Base-by-base conservation (phyloP, 1,284 basidiomycete genomes). In the Vanrija pseudolonga region DNA sequence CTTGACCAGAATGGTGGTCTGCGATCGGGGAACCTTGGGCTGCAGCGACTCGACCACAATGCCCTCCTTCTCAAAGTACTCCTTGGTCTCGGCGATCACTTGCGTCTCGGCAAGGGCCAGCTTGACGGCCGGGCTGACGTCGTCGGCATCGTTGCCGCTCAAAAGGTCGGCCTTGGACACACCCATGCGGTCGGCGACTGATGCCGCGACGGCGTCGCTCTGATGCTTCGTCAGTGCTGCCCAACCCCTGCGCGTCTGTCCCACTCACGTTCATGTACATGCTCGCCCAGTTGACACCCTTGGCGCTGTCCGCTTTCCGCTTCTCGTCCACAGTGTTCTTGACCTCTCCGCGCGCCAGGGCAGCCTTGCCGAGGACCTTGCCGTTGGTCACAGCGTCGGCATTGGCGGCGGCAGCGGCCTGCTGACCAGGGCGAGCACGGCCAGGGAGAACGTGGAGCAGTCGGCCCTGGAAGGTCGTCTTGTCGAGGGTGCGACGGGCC, bases 211-310 rank as follows among this genome's bases (percentile, higher is more conserved):
- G 11, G 91, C 90, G 69, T 95, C 90, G 59, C 87, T 88, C 91
- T 95, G 67, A 17, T 38, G 15, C 37, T 37, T 11, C 7, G 46
- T 58, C 37, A 56, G 45, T 28, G 3, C 32, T 32, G 14, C 6
- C 6, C n/a, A n/a, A n/a, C n/a, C 26, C 15, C 18, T 3, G 9
- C 38, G 24, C 26, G 11, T 4, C 32, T 12, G 15, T 18, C 26
- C 7, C 2, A 86, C 89, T 76, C 78, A 93, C 92, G 80, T 96
- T 98, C 91, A 98, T 95, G 71, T 95, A 98, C 58, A 98, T 74
- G 81, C 91, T 89, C 44, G 86, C 87, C 95, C 95, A 98, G 74
- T 95, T 96, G 69, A 97, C 94, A 59, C 91, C 90, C 63, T 86
- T 87, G 36, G 86, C 85, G 6, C 88, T 86, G 23, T 77, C 80